Base-by-base conservation (phyloP, 1,139 yeast genomes). In the Magnusiomyces suaveolens region DNA sequence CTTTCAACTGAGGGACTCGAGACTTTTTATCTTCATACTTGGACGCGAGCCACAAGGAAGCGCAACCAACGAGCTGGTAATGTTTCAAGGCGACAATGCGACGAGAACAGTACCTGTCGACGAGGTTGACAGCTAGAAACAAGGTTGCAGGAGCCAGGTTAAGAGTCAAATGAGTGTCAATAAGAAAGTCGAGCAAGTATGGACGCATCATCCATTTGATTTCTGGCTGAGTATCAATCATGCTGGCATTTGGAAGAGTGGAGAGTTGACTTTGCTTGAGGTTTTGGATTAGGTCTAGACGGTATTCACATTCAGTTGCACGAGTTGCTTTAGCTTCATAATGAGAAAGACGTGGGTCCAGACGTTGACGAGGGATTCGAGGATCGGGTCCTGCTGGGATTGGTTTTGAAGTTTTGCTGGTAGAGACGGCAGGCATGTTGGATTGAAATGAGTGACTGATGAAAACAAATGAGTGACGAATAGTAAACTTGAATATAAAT, bases 151-250 rank as follows among this genome's bases (percentile, higher is more conserved):
- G 86, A 59, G 87, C 88, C 55, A 92, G 76, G 59, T 80, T 81
- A 65, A 90, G 81, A 56, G 89, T 81, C 21, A 82, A 74, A 69
- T 92, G 97, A 60, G 88, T 76, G 67, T 88, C 96, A 55, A 89
- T 75, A 54, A 89, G 72, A 65, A 87, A 88, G 68, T 90, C 96
- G 50, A 90, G 76, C 54, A 90, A 75, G 63, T 82, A 87, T 0
- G 97, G 96, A 65, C 97, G 79, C 96, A 89, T 87, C 69, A 78
- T 83, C 96, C 96, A 88, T 64, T 86, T 87, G 58, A 89, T 80
- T 70, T 90, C 97, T 0, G 97, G 97, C 70, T 92, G 97, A 59
- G 84, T 75, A 62, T 87, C 95, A 61, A 90, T 87, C 94, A 89
- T 84, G 46, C 82, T 50, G 4, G 71, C 63, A 57, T 69, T 70